Conservation (phyloP, 1,284 basidiomycete genomes). For the Rhizoctonia solani region DNA sequence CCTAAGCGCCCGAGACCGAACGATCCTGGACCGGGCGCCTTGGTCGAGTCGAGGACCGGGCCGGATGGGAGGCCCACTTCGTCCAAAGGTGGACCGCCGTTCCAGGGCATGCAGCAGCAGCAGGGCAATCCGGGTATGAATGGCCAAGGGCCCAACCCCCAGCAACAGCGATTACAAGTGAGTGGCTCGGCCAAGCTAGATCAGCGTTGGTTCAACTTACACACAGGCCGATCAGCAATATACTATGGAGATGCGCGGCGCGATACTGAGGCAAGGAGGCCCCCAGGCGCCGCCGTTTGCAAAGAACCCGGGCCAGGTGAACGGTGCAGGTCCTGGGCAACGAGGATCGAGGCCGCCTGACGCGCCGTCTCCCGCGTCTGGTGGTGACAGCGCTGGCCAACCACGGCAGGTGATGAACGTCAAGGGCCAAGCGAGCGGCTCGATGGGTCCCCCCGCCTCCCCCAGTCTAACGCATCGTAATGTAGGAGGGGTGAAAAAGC, state of each 20-base stretch:
- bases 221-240: conserved; percentile 13
- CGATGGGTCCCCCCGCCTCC: conserved; percentile 28
- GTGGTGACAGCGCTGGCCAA: not conserved
- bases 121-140: conserved; percentile 1
- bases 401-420: conserved; percentile 23
- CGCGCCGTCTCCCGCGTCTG: conserved; percentile 5
- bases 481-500: conserved; percentile 22
- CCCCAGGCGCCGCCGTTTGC: conserved; percentile 28
- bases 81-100: conserved; percentile 19
- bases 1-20: conserved; percentile 19
- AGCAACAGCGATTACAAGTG: not conserved
- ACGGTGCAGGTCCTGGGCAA: not conserved
- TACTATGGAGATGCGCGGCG: not conserved
- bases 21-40: conserved; percentile 3
- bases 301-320: not conserved
- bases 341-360: not conserved
- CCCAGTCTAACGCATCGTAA: conserved; percentile 8
- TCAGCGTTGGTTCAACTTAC: not conserved
- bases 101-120: not conserved
- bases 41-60: conserved; percentile 12
- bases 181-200: not conserved
- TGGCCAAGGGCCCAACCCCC: not conserved
- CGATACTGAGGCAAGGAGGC: conserved; percentile 13
- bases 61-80: conserved; percentile 7
- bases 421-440: not conserved